A percentile compares a stretch with the other conserved stretches of the same genome.
phyloP scores from a whole-genome alignment of 179 eudicot genomes.

The Spergularia azorica region DNA sequence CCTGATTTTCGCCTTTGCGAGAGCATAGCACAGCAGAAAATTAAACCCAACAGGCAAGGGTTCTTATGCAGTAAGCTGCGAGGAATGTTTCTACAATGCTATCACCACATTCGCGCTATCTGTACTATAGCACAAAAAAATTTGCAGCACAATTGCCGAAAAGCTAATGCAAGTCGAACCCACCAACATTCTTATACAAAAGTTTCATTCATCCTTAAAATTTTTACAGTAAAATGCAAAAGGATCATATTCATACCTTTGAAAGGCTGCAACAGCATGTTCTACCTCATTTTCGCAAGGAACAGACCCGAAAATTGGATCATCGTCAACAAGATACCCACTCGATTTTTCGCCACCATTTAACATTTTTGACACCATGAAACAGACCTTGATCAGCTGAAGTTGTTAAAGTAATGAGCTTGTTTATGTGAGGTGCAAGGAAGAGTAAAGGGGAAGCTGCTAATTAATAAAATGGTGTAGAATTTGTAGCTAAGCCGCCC shows the following conservation, averaged over 20 bases:
- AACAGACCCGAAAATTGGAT: constrained; percentile 30
- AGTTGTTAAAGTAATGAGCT: neutral
- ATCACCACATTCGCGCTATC: no score
- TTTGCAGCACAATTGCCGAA: no score
- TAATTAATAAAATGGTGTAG: neutral
- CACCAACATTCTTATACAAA: no score
- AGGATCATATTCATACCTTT: constrained; percentile 23
- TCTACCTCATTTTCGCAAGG: constrained; percentile 41
- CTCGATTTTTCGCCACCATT: constrained; percentile 2
- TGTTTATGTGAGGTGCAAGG: neutral
- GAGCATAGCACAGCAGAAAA: neutral
- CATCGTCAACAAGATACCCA: neutral
- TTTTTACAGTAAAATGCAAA: no score
- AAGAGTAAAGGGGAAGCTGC: neutral
- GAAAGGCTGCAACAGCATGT: constrained; percentile 38
- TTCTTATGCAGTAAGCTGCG: no score
- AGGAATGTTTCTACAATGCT: no score
- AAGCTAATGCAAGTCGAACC: no score
- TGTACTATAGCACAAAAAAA: no score
- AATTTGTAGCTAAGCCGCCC: neutral
- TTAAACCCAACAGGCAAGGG: no score
- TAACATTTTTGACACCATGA: neutral
- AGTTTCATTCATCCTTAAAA: no score
- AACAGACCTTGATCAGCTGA: neutral
- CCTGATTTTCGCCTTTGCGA: neutral